phyloP scores from a whole-genome alignment of 2,329 filamentous ascomycete species.

The Claviceps paspali region DNA sequence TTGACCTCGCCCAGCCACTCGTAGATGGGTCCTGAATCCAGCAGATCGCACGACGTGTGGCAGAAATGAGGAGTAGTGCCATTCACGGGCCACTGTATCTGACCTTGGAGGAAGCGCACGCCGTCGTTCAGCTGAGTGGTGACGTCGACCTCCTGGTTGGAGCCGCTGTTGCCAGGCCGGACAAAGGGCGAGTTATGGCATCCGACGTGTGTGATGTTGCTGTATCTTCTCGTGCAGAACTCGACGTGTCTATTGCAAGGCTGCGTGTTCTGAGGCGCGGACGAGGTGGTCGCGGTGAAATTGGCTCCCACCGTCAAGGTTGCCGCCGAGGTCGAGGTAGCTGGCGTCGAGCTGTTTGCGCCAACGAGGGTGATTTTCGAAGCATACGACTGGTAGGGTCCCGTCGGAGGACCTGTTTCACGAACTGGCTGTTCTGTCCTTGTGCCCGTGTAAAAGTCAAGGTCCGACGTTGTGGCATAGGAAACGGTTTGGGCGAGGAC shows the following conservation, averaged over 20 bases:
- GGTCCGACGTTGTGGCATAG: slow-evolving; percentile 17
- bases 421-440: slow-evolving; percentile 23
- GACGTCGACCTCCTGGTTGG: slow-evolving; percentile 59
- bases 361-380: slow-evolving; percentile 27
- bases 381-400: slow-evolving; percentile 28
- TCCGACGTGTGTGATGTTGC: slow-evolving; percentile 65
- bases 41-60: slow-evolving; percentile 67
- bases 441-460: slow-evolving; percentile 23
- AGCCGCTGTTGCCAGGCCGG: slow-evolving; percentile 51
- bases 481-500: slow-evolving; percentile 13
- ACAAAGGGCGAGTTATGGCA: slow-evolving; percentile 75
- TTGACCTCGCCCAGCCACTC: slow-evolving; percentile 55
- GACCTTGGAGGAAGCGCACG: slow-evolving; percentile 46
- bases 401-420: slow-evolving; percentile 24
- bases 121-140: slow-evolving; percentile 64
- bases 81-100: slow-evolving; percentile 43
- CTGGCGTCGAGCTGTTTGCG: slow-evolving; percentile 18
- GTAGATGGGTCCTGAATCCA: slow-evolving; percentile 67
- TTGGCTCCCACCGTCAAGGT: slow-evolving; percentile 25
- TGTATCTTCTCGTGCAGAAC: slow-evolving; percentile 61
- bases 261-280: slow-evolving; percentile 50
- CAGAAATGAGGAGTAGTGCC: slow-evolving; percentile 51
- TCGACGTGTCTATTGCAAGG: slow-evolving; percentile 69
- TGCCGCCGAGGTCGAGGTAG: slow-evolving; percentile 17
- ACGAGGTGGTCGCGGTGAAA: slow-evolving; percentile 21